phyloP scores from a whole-genome alignment of 768 basidiomycete species.

The Podaxis sp. region DNA sequence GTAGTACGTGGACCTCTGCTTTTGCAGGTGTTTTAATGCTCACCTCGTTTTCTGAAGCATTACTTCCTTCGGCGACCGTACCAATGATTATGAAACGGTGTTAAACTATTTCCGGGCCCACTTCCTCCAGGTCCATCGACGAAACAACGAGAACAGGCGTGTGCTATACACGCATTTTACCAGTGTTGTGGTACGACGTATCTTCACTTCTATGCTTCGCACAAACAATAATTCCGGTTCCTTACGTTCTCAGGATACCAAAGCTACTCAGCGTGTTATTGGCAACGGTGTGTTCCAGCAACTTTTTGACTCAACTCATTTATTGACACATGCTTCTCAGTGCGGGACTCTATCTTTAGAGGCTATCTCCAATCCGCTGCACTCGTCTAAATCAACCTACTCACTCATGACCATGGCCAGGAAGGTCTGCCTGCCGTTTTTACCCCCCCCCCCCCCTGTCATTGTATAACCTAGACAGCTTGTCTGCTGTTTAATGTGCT shows the following conservation, averaged over 20 bases:
- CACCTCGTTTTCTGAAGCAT: conserved; percentile 41
- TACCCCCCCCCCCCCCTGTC: background rate
- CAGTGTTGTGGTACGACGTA: conserved; percentile 60
- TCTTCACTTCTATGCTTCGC: background rate
- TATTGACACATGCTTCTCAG: conserved; percentile 25
- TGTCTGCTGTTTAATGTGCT: conserved; percentile 7
- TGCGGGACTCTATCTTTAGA: conserved; percentile 72
- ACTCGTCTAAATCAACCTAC: conserved; percentile 40
- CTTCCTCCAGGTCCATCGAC: conserved; percentile 76
- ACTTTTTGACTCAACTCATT: conserved; percentile 6
- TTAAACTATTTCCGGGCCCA: conserved; percentile 86
- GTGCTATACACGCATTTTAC: conserved; percentile 83
- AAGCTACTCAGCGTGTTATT: conserved; percentile 79
- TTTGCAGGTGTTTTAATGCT: conserved; percentile 2
- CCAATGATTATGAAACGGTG: conserved; percentile 79
- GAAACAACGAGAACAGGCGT: conserved; percentile 74
- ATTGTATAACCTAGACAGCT: conserved; percentile 4
- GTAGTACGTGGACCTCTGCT: conserved; percentile 49
- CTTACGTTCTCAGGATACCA: conserved; percentile 55
- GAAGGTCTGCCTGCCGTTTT: background rate
- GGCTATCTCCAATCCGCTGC: conserved; percentile 72
- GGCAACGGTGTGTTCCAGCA: conserved; percentile 55
- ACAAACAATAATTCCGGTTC: background rate
- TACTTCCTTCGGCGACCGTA: conserved; percentile 73
- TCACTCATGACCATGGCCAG: background rate